These are phyloP conservation scores for Leishmania major DNA, from an alignment of 208 protist genomes.

Conservation along the genomic window DNA sequence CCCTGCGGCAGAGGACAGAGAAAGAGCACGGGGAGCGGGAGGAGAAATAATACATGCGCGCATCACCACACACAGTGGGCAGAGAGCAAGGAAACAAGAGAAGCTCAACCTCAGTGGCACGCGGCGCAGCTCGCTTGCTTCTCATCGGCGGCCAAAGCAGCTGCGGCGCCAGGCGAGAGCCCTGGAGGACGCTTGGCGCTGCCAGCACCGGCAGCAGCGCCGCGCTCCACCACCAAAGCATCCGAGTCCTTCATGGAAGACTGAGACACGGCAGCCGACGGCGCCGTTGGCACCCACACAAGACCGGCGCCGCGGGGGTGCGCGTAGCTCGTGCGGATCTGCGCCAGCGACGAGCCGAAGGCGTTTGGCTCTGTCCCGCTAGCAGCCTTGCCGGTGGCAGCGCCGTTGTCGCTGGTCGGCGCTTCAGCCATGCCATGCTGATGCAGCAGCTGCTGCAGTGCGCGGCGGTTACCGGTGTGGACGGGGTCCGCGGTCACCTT, in stretches of 20 bases:
- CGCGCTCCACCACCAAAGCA: conserved; percentile 7
- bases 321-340: conserved; percentile 42
- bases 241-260: conserved; percentile 21
- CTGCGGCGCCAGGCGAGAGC: conserved; percentile 36
- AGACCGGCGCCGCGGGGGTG: conserved; percentile 80
- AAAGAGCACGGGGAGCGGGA: conserved; percentile 8
- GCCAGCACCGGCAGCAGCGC: conserved; percentile 1
- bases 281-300: conserved; percentile 54
- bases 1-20: background rate
- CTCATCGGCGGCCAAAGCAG: conserved; percentile 20
- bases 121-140: conserved; percentile 31
- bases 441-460: conserved; percentile 41
- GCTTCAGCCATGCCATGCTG: conserved; percentile 24
- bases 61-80: background rate
- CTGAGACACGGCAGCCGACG: background rate
- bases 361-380: conserved; percentile 21
- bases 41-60: background rate
- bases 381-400: conserved; percentile 3
- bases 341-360: conserved; percentile 50
- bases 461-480: conserved; percentile 53
- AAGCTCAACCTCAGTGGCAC: background rate
- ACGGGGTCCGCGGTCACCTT: conserved; percentile 66
- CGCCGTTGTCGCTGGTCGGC: conserved; percentile 4
- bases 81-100: background rate
- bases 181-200: conserved; percentile 12